Percentiles rank a stretch among this genome's conserved stretches.
These are phyloP conservation scores for Kentomonas sorsogonicus DNA, from an alignment of 208 protist species.

Conservation along the genomic window DNA sequence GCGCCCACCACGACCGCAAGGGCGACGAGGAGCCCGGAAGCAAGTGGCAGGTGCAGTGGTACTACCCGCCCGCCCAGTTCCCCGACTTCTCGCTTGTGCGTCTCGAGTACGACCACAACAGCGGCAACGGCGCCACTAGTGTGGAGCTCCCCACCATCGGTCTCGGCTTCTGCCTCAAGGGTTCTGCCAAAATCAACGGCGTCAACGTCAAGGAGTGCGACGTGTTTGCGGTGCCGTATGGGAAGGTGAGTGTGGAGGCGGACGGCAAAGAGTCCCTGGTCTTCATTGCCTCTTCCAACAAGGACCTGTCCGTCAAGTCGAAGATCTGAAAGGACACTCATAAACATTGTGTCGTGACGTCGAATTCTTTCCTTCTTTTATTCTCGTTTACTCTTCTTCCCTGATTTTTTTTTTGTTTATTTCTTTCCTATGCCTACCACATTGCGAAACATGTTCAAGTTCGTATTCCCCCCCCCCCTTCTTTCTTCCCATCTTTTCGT, in stretches of 20 bases:
- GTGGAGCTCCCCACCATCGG: conserved; percentile 76
- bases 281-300: conserved; percentile 82
- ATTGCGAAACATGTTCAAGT: too few species aligned
- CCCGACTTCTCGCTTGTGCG: conserved; percentile 84
- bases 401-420: conserved; percentile 18
- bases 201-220: conserved; percentile 48
- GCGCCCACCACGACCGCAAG: conserved; percentile 40
- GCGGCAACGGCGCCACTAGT: conserved; percentile 20
- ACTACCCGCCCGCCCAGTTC: conserved; percentile 72
- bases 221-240: conserved; percentile 79
- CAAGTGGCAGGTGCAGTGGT: conserved; percentile 79
- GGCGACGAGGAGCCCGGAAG: conserved; percentile 18
- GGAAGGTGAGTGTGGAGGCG: conserved; percentile 48
- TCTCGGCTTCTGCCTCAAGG: conserved; percentile 78
- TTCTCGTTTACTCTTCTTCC: conserved; percentile 1
- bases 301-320: conserved; percentile 12
- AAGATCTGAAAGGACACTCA: conserved; percentile 24
- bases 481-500: too few species aligned
- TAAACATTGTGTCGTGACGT: conserved; percentile 1
- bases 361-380: background rate
- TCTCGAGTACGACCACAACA: conserved; percentile 42
- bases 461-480: too few species aligned
- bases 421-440: too few species aligned
- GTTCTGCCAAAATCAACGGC: conserved; percentile 65
- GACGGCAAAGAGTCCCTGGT: conserved; percentile 45